Conservation (phyloP, 129 eudicot species). For the Flaveria brownii region DNA sequence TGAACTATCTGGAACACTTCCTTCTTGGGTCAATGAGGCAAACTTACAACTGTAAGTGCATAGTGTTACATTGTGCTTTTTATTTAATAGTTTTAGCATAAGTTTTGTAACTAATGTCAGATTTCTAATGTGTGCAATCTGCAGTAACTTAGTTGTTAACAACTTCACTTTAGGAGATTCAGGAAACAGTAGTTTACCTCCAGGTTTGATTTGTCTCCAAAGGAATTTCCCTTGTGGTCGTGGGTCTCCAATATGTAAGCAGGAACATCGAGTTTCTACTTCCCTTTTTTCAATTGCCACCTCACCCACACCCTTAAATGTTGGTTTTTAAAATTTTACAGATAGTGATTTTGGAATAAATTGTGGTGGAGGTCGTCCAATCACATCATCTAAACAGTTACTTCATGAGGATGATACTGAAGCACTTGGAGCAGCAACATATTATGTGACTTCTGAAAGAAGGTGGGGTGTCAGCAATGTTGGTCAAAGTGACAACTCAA, state of each 20-base stretch:
- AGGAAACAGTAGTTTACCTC: constrained; percentile 48
- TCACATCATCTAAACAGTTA: constrained; percentile 37
- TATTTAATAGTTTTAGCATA: background rate
- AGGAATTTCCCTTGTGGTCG: constrained; percentile 65
- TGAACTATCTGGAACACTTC: constrained; percentile 73
- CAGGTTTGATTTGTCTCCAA: constrained; percentile 73
- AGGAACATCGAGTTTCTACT: constrained; percentile 4
- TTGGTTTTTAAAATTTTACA: constrained; percentile 35
- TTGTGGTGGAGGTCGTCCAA: constrained; percentile 74
- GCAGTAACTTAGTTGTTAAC: constrained; percentile 83
- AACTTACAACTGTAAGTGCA: constrained; percentile 63
- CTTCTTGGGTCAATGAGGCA: constrained; percentile 59
- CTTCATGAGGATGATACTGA: constrained; percentile 54
- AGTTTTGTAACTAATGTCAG: constrained; percentile 15
- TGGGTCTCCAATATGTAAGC: constrained; percentile 67
- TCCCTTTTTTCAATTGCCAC: too few relatives aligned
- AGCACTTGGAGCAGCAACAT: constrained; percentile 62
- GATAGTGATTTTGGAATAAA: constrained; percentile 71
- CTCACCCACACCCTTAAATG: constrained; percentile 3
- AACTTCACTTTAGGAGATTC: constrained; percentile 56
- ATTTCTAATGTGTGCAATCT: constrained; percentile 19
- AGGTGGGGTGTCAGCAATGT: constrained; percentile 94
- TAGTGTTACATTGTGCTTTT: constrained; percentile 10
- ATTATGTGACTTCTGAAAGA: constrained; percentile 39
- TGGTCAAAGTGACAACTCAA: constrained; percentile 43